Evolutionary conservation across 2,329 filamentous ascomycete species (phyloP), one percentile per base, ranked within the genome.

Genomic region (Biscogniauxia marginata): DNA sequence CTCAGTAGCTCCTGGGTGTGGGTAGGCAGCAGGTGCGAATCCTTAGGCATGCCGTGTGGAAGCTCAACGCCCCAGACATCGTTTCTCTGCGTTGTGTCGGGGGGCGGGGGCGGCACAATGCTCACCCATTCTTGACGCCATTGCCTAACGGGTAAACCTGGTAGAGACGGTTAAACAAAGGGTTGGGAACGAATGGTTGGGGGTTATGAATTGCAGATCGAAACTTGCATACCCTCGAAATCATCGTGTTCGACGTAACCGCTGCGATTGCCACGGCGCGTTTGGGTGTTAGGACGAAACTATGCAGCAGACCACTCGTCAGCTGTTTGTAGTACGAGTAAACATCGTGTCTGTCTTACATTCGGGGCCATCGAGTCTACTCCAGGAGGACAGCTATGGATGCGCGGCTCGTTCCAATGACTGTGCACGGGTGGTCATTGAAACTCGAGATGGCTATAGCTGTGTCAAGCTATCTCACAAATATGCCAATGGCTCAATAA

Each of bases 91-190:
- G 76, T 79, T 23, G 81, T 84, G 65, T 93, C 88, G 60, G 84
- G 78, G 39, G 84, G 80, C 8, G 82, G 77, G 11, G 84, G 84
- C 52, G 90, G 87, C 63, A 85, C 85, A 68, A 93, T 77, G 45
- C 77, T 87, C 55, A 91, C 82, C 74, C 78, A 79, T 56, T 89
- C 85, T 61, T 89, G 86, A 54, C 90, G 86, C 89, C 92, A 98
- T 82, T 96, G 91, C 68, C 92, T 88, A 56, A 97, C 89, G 16
- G 93, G 93, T 9, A 97, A 82, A 57, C 92, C 91, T 80, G 84
- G 1, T 6, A 21, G 39, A 19, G 3, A 47, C 34, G 43, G 20
- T 52, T 49, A 46, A 52, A 39, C 43, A 39, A 50, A 19, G 8
- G 16, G 46, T 19, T 20, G 13, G 13, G 16, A 21, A 23, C 22